Conservation (phyloP, 2,329 filamentous ascomycete species). For the Colletotrichum phormii region DNA sequence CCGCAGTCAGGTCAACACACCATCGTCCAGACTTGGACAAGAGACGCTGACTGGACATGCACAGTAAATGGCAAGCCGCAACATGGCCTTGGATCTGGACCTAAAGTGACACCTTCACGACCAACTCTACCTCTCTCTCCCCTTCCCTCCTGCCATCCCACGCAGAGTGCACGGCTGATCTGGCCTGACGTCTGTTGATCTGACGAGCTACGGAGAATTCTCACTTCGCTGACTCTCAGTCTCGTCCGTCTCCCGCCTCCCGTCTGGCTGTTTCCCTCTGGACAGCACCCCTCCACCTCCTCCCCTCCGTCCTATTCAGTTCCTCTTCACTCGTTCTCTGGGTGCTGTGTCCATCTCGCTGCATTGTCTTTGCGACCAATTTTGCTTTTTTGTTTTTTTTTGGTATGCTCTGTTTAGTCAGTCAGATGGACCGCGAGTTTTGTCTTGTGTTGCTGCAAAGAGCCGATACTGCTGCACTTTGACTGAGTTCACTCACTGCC, state of each 20-base stretch:
- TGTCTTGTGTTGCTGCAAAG: slow-evolving; percentile 13
- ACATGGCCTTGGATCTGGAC: slow-evolving; percentile 11
- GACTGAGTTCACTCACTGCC: not conserved
- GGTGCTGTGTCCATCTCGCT: not conserved
- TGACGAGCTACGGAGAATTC: not conserved
- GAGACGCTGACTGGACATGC: not conserved
- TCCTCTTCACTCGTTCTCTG: not conserved
- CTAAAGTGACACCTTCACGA: slow-evolving; percentile 31
- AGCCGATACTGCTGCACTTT: slow-evolving; percentile 14
- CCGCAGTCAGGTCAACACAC: slow-evolving; percentile 16
- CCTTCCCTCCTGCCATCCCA: slow-evolving; percentile 16
- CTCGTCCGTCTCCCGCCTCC: not conserved
- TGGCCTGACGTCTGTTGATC: slow-evolving; percentile 1
- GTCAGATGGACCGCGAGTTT: slow-evolving; percentile 7
- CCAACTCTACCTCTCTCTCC: slow-evolving; percentile 1
- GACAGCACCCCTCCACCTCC: not conserved
- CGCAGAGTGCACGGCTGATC: slow-evolving; percentile 12
- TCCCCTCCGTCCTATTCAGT: not conserved
- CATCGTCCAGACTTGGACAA: not conserved
- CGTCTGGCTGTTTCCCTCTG: no score
- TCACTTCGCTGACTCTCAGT: not conserved
- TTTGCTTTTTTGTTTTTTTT: not conserved
- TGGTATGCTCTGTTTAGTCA: not conserved
- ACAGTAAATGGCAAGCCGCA: not conserved
- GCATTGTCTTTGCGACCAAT: not conserved